These are phyloP conservation scores for Saccharomyces pastorianus DNA, from an alignment of 1,139 yeast species.

Conservation along the genomic window DNA sequence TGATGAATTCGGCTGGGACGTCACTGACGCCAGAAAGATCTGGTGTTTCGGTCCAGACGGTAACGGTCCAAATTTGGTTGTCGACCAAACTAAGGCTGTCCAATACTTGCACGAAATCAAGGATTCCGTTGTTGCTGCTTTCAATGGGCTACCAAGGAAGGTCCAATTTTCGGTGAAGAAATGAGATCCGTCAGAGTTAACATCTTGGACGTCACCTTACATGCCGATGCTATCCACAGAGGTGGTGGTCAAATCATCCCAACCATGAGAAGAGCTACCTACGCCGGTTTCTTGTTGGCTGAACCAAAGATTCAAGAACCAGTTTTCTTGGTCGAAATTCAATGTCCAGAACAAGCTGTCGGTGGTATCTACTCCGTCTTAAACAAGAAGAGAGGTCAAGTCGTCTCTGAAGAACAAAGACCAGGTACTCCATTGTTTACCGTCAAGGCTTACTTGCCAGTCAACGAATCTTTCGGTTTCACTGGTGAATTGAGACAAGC, in stretches of 20 bases:
- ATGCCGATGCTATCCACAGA: constrained; percentile 99
- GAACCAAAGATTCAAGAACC: constrained; percentile 99
- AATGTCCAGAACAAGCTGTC: constrained; percentile 98
- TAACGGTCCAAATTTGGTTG: constrained; percentile 96
- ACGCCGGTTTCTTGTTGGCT: constrained; percentile 96
- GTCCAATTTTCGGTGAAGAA: constrained; percentile 96
- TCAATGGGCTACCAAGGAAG: constrained; percentile 99
- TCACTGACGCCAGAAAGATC: constrained; percentile 99
- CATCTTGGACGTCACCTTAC: constrained; percentile 98
- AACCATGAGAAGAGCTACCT: constrained; percentile 99
- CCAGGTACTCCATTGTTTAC: constrained; percentile 99
- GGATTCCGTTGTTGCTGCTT: constrained; percentile 99
- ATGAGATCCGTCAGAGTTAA: constrained; percentile 94
- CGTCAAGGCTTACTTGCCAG: constrained; percentile 98
- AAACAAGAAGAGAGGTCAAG: constrained; percentile 99
- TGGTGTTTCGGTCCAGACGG: constrained; percentile 99
- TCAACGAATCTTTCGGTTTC: constrained; percentile 99
- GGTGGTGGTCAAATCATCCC: constrained; percentile 99
- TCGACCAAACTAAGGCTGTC: constrained; percentile 99
- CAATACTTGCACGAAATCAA: constrained; percentile 98
- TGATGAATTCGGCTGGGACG: constrained; percentile 99
- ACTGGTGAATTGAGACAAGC: constrained; percentile 99
- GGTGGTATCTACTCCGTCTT: constrained; percentile 99
- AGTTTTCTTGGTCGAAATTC: constrained; percentile 97
- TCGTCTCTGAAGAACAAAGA: constrained; percentile 96